Evolutionary conservation across 208 protist species (phyloP), one percentile per base, ranked within the genome.

Genomic region (Crithidia mellificae): DNA sequence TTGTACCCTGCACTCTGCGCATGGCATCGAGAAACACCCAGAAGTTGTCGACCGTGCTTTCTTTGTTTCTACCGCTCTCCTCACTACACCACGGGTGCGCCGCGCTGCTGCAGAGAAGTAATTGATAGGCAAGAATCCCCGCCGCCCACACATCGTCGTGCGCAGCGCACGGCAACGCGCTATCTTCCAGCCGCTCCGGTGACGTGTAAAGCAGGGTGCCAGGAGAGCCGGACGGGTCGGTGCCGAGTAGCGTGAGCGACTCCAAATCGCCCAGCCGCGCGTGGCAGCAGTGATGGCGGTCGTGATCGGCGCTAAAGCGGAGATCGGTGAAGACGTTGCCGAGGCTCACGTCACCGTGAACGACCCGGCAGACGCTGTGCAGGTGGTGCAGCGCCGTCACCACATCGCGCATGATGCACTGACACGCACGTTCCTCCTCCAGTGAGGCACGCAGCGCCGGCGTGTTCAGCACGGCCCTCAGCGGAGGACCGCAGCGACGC

Each of bases 281-380:
- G 5, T 39, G 29, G n/a, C n/a, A n/a, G n/a, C n/a, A n/a, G n/a
- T n/a, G n/a, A n/a, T n/a, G n/a, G n/a, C n/a, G n/a, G n/a, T n/a
- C n/a, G 14, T 41, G 22, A 14, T 44, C 12, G 11, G 17, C n/a
- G 24, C 38, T 27, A 43, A 25, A n/a, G 36, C 36, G 6, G 9
- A 47, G 19, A 7, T 19, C 6, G 19, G 30, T 49, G 14, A 93
- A 68, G 50, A 93, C 57, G 56, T 93, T 93, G 17, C 75, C 36
- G 14, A 77, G 72, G 46, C 72, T 87, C 24, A 93, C 58, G 58
- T 93, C 87, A 14, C 74, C 84, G 63, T 93, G 87, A 14, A 84
- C 72, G 53, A 79, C 55, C 7, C 41, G 38, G 20, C 64, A 63
- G 30, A 56, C 64, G 2, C 63, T 53, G 69, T 93, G 84, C 6